phyloP scores from a whole-genome alignment of 2,329 filamentous ascomycete genomes.

The Magnaporthiopsis rhizophila region DNA sequence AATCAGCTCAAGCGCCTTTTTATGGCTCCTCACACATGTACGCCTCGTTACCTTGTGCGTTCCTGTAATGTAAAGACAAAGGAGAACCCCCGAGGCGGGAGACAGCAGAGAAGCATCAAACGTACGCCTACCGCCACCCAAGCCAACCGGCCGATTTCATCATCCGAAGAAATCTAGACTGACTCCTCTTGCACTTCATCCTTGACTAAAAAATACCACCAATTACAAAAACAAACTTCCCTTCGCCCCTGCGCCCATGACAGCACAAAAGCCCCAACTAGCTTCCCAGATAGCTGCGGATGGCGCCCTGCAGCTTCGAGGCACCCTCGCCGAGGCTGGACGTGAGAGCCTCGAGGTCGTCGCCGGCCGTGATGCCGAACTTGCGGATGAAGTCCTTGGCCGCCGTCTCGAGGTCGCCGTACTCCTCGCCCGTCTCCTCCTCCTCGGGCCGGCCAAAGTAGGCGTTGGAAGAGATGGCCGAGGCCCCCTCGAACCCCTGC shows the following conservation, averaged over 20 bases:
- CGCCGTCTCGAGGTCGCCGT: constrained; percentile 84
- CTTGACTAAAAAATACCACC: neutral
- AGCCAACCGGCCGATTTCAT: neutral
- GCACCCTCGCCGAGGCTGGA: constrained; percentile 80
- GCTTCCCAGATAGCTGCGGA: constrained; percentile 55
- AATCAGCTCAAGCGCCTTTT: too few species aligned
- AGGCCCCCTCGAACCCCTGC: constrained; percentile 87
- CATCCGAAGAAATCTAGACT: neutral
- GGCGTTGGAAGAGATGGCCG: constrained; percentile 87
- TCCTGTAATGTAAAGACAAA: too few species aligned
- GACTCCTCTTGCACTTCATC: neutral
- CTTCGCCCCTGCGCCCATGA: neutral
- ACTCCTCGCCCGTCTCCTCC: constrained; percentile 58
- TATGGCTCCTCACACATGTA: too few species aligned
- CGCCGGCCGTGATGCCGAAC: constrained; percentile 90
- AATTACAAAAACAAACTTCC: neutral
- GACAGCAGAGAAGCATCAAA: neutral
- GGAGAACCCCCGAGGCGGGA: too few species aligned
- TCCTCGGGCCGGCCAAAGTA: constrained; percentile 95
- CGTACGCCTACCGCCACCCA: neutral
- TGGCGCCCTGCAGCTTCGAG: constrained; percentile 69
- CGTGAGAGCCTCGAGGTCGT: constrained; percentile 88
- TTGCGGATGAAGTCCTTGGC: constrained; percentile 94
- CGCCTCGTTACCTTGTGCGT: too few species aligned
- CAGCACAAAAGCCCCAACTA: constrained; percentile 23